Evolutionary conservation across 2,329 filamentous ascomycete species (phyloP).

Genomic region (Teratosphaeriaceae sp.): DNA sequence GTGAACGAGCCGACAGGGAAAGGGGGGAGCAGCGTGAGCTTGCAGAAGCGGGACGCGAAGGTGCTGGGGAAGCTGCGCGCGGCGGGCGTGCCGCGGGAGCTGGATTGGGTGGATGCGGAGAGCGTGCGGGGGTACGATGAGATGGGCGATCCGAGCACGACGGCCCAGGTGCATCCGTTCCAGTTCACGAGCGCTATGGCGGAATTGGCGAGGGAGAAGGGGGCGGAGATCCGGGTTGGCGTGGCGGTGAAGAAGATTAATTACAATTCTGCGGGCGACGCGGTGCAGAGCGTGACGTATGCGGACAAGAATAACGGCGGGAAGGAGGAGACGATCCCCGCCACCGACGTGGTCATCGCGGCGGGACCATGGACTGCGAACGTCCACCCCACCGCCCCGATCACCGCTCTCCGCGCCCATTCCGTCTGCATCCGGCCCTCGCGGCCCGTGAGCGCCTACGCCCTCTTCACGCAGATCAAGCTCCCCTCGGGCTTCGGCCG

Average conservation of each 20-base stretch:
- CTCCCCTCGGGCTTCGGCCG: slow-evolving; percentile 56
- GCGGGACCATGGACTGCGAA: slow-evolving; percentile 56
- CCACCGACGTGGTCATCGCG: slow-evolving; percentile 52
- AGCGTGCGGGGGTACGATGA: slow-evolving; percentile 65
- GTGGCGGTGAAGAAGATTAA: slow-evolving; percentile 61
- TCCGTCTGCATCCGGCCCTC: slow-evolving; percentile 55
- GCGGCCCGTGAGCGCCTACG: slow-evolving; percentile 60
- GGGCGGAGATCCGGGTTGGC: slow-evolving; percentile 55
- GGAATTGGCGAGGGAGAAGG: slow-evolving; percentile 58
- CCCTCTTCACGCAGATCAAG: slow-evolving; percentile 79
- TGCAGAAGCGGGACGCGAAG: slow-evolving; percentile 49
- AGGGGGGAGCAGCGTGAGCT: slow-evolving; percentile 35
- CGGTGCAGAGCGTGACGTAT: slow-evolving; percentile 59
- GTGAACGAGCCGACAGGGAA: slow-evolving; percentile 27
- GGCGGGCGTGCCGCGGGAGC: slow-evolving; percentile 62
- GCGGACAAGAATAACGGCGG: slow-evolving; percentile 44
- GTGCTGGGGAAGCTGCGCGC: slow-evolving; percentile 47
- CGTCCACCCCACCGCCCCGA: slow-evolving; percentile 50
- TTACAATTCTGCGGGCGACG: slow-evolving; percentile 37
- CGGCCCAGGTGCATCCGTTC: slow-evolving; percentile 88
- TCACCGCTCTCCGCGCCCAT: slow-evolving; percentile 55
- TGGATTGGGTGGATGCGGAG: slow-evolving; percentile 75
- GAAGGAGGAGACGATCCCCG: slow-evolving; percentile 42
- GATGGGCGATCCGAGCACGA: slow-evolving; percentile 76
- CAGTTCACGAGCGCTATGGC: slow-evolving; percentile 85